phyloP scores from a whole-genome alignment of 139 green algal genomes.

The Prasinococcaceae sp. region DNA sequence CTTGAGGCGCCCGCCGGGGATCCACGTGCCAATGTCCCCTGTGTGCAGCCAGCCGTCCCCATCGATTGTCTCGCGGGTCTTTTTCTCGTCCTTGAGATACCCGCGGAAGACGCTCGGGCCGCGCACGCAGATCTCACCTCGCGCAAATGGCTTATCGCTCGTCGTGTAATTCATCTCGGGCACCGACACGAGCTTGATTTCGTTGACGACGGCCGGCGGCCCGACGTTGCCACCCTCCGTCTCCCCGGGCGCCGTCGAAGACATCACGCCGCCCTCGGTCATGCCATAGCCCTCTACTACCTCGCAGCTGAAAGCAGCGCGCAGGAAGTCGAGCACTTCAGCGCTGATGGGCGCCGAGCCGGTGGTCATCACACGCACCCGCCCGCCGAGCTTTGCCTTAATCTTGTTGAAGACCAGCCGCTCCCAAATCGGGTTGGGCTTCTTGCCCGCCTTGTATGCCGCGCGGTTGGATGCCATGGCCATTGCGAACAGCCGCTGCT shows the following conservation, averaged over 20 bases:
- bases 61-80: constrained; percentile 33
- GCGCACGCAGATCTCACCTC: constrained; percentile 39
- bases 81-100: constrained; percentile 32
- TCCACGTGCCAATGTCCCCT: constrained; percentile 33
- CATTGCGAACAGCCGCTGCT: constrained; percentile 25
- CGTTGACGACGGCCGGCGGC: not conserved
- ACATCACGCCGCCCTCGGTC: constrained; percentile 46
- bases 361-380: constrained; percentile 39
- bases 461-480: constrained; percentile 13
- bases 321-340: constrained; percentile 86
- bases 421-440: constrained; percentile 54
- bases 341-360: constrained; percentile 75
- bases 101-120: constrained; percentile 30
- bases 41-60: constrained; percentile 38
- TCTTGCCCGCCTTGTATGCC: constrained; percentile 24
- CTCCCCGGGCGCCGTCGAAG: too few species aligned
- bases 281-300: constrained; percentile 38
- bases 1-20: constrained; percentile 51
- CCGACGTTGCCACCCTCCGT: constrained; percentile 10
- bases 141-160: constrained; percentile 26
- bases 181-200: constrained; percentile 35
- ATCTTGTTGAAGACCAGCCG: constrained; percentile 91
- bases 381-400: constrained; percentile 26
- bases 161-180: constrained; percentile 34
- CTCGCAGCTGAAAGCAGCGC: constrained; percentile 40